Evolutionary conservation across 306 rosid species (phyloP).

Genomic region (Castanospermum australe): DNA sequence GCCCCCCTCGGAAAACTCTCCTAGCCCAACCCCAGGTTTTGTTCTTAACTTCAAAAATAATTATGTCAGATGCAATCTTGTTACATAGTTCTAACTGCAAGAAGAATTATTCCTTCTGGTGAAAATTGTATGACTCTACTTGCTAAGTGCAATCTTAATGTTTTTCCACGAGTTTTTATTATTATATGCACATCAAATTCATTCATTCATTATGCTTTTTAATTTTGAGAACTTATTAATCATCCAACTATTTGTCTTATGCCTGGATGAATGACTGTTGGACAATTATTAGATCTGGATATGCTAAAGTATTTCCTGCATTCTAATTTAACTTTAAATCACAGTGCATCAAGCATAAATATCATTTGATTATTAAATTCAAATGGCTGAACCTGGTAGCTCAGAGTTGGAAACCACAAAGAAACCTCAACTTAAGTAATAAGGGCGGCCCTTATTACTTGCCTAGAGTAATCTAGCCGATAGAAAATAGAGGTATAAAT

Average conservation of each 20-base stretch:
- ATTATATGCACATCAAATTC: not conserved
- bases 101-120: not conserved
- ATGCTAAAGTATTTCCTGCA: not conserved
- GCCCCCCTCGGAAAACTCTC: too few species aligned
- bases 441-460: too few species aligned
- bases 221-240: not conserved
- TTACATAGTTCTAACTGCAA: not conserved
- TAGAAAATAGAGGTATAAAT: too few species aligned
- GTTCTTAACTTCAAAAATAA: not conserved
- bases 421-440: conserved; percentile 43
- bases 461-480: too few species aligned
- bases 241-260: not conserved
- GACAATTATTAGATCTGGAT: not conserved
- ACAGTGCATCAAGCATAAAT: conserved; percentile 9
- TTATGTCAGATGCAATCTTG: not conserved
- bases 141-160: not conserved
- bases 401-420: conserved; percentile 37
- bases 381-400: conserved; percentile 49
- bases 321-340: conserved; percentile 12
- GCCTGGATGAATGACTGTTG: not conserved
- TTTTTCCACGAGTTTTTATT: not conserved
- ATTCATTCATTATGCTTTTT: not conserved
- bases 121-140: not conserved
- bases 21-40: too few species aligned
- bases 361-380: conserved; percentile 17